These are phyloP conservation scores for Collybiopsis luxurians DNA, from an alignment of 768 basidiomycete genomes.

Conservation along the genomic window DNA sequence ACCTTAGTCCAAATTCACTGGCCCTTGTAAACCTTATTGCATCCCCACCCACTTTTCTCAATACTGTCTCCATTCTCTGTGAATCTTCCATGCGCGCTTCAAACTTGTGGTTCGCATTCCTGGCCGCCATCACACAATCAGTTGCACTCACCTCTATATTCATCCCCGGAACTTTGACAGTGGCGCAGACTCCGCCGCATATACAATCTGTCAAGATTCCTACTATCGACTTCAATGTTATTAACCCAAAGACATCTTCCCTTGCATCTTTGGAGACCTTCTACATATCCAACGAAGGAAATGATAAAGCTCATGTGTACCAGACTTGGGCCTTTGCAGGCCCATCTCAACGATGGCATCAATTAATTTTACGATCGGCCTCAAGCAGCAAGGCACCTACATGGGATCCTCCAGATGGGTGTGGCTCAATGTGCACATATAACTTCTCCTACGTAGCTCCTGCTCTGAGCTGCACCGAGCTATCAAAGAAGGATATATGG, in stretches of 20 bases:
- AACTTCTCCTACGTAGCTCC: neutral
- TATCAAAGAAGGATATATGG: neutral
- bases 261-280: too few species aligned
- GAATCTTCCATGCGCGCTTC: neutral
- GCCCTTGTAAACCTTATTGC: neutral
- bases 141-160: neutral
- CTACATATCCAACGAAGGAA: too few species aligned
- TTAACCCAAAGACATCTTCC: neutral
- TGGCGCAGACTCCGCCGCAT: neutral
- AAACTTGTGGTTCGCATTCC: neutral
- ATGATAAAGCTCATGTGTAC: neutral
- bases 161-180: neutral
- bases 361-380: neutral
- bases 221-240: neutral
- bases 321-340: neutral
- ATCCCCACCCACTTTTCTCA: neutral
- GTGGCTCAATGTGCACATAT: neutral
- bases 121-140: neutral
- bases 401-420: neutral
- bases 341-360: neutral
- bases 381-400: neutral
- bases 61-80: neutral
- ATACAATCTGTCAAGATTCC: neutral
- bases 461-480: neutral
- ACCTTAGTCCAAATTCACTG: neutral